Percentiles rank a stretch among this genome's conserved stretches.
phyloP scores from a whole-genome alignment of 208 protist species.

The Trichomonas vaginalis region DNA sequence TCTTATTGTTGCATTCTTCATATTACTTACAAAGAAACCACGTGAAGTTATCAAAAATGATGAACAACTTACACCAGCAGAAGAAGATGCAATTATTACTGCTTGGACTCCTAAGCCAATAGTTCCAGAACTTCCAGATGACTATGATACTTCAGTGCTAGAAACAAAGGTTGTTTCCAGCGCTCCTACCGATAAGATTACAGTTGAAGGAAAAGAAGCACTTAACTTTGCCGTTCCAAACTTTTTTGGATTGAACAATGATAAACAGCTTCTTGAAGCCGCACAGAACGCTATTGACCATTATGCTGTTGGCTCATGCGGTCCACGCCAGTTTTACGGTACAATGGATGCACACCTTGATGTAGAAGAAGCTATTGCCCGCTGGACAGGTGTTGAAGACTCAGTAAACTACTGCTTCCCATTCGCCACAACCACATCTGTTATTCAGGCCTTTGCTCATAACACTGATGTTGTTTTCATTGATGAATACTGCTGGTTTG shows the following conservation, averaged over 20 bases:
- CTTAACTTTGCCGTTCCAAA: background rate
- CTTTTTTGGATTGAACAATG: background rate
- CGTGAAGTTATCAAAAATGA: background rate
- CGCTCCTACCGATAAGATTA: background rate
- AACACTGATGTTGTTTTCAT: slow-evolving; percentile 17
- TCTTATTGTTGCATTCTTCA: background rate
- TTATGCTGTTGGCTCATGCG: slow-evolving; percentile 29
- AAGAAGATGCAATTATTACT: background rate
- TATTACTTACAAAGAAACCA: background rate
- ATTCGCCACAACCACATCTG: slow-evolving; percentile 21
- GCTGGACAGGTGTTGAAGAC: slow-evolving; percentile 19
- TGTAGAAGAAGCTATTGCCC: slow-evolving; percentile 24
- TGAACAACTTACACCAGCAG: background rate
- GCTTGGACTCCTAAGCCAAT: slow-evolving; percentile 14
- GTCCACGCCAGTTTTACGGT: slow-evolving; percentile 35
- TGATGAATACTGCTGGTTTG: slow-evolving; percentile 25
- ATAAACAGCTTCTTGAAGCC: background rate
- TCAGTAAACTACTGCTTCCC: slow-evolving; percentile 23
- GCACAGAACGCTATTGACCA: background rate
- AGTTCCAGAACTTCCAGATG: background rate
- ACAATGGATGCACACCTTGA: slow-evolving; percentile 25
- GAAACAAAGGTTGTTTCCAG: background rate
- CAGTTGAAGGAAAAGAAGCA: background rate
- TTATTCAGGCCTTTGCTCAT: slow-evolving; percentile 25
- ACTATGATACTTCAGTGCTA: background rate